These are phyloP conservation scores for Ustilago nuda DNA, from an alignment of 1,284 basidiomycete species.

Conservation along the genomic window DNA sequence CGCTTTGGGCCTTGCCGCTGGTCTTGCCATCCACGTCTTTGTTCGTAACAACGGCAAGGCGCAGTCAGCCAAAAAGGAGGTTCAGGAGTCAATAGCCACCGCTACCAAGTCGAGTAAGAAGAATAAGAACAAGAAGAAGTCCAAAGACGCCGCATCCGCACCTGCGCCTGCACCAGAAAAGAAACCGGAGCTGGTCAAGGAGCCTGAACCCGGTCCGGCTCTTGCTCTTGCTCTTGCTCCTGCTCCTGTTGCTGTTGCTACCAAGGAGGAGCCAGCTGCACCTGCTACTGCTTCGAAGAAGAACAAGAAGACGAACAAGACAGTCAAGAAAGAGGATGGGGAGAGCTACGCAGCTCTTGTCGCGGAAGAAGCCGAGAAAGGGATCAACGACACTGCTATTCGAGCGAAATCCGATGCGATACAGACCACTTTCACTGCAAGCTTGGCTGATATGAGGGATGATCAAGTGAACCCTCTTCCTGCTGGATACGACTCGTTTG, in stretches of 20 bases:
- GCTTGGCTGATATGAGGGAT: conserved; percentile 49
- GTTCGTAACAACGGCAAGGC: conserved; percentile 23
- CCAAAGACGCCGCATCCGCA: conserved; percentile 6
- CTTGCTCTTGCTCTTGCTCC: neutral
- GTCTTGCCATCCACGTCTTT: conserved; percentile 36
- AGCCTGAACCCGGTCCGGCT: conserved; percentile 9
- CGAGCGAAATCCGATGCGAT: conserved; percentile 24
- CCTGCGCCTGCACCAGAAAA: neutral
- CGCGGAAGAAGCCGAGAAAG: neutral
- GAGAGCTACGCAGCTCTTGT: conserved; percentile 27
- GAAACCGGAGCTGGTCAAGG: conserved; percentile 13
- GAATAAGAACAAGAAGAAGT: conserved; percentile 35
- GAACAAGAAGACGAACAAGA: conserved; percentile 10
- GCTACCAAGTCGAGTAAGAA: conserved; percentile 12
- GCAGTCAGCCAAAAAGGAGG: neutral
- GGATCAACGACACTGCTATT: conserved; percentile 32
- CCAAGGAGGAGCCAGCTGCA: conserved; percentile 21
- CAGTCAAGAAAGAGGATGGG: neutral
- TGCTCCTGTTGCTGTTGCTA: neutral
- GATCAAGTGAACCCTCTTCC: conserved; percentile 37
- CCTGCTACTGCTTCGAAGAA: conserved; percentile 11
- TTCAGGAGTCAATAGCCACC: conserved; percentile 14
- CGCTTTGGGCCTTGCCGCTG: conserved; percentile 40
- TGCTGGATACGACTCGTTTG: conserved; percentile 29
- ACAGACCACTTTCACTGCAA: conserved; percentile 23